Evolutionary conservation across 2,329 filamentous ascomycete genomes (phyloP), one percentile per base, ranked within the genome.

Genomic region (Akanthomyces muscarius): DNA sequence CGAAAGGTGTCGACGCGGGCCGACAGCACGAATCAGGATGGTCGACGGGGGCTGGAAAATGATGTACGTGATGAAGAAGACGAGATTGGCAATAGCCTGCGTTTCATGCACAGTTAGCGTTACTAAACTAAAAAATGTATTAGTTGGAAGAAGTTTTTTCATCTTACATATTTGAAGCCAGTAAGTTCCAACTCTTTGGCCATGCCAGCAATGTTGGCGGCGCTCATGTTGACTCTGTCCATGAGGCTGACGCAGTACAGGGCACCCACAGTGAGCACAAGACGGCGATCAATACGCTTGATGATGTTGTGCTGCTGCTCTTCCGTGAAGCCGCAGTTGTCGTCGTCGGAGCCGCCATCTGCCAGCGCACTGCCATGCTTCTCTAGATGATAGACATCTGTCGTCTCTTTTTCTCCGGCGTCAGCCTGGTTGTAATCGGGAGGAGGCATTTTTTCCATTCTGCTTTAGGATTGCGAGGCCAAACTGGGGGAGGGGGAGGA

Each of bases 171-270:
- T 70, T 79, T 76, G 59, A 78, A 77, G 6, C 76, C 78, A 1
- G 77, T 71, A 1, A 86, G 72, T 3, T 70, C 53, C 30, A 86
- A 73, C 54, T 86, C 83, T 1, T 65, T 66, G 18, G 71, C 69
- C 81, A 86, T 84, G 59, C 83, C 90, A 23, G 91, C 90, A 71
- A 94, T 88, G 52, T 85, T 85, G 47, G 89, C 90, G 25, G 85
- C 80, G n/a, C 85, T 85, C 71, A 93, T 76, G 73, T 94, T 94
- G 2, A 89, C 91, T 38, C 91, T 81, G 71, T 95, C 91, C 86
- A 94, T 90, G 64, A 94, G 77, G 66, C 84, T 89, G 68, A 91
- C 81, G 71, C 89, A 91, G 74, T 93, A 93, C 76, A 92, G 83
- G 66, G 82, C 71, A 23, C 87, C 87, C 5, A 86, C 83, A 1